These are phyloP conservation scores for Patellaria atrata DNA, from an alignment of 495 filamentous ascomycete genomes.

Conservation along the genomic window DNA sequence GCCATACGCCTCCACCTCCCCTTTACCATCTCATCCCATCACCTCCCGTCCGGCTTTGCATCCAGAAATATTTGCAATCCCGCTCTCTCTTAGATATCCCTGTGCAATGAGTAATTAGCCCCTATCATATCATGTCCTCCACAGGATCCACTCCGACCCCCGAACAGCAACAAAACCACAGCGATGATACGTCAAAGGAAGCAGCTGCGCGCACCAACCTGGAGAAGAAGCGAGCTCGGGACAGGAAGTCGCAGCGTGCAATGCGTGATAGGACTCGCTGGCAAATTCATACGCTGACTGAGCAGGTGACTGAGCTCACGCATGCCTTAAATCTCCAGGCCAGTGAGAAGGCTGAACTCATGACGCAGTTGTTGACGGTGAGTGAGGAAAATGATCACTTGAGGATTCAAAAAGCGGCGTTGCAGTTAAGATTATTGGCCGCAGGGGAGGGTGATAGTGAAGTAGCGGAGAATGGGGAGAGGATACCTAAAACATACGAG, in stretches of 20 bases:
- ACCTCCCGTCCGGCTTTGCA: too few species aligned
- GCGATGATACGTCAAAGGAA: too few species aligned
- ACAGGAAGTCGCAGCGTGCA: conserved; percentile 6
- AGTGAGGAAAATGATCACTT: conserved; percentile 9
- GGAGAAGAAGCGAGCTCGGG: conserved; percentile 4
- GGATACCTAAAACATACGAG: conserved; percentile 2
- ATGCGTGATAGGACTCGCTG: conserved; percentile 10
- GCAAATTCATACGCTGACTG: conserved; percentile 6
- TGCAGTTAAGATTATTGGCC: conserved; percentile 8
- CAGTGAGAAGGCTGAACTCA: conserved; percentile 7
- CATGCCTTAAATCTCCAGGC: conserved; percentile 4
- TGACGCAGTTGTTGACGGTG: conserved; percentile 8
- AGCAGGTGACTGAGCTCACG: conserved; percentile 8
- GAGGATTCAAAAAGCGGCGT: conserved; percentile 9
- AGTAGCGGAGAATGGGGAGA: neutral
- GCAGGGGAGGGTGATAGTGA: conserved; percentile 1
- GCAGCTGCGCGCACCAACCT: too few species aligned
- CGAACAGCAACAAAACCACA: too few species aligned
- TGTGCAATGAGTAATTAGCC: too few species aligned
- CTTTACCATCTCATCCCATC: too few species aligned
- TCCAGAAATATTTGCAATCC: too few species aligned
- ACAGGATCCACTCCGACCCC: too few species aligned
- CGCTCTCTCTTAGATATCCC: too few species aligned
- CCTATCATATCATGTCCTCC: too few species aligned
- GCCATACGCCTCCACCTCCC: too few species aligned